Evolutionary conservation across 225 moss, liverwort and hornwort genomes (phyloP), one percentile per base, ranked within the genome.

Genomic region (Polytrichum commune): DNA sequence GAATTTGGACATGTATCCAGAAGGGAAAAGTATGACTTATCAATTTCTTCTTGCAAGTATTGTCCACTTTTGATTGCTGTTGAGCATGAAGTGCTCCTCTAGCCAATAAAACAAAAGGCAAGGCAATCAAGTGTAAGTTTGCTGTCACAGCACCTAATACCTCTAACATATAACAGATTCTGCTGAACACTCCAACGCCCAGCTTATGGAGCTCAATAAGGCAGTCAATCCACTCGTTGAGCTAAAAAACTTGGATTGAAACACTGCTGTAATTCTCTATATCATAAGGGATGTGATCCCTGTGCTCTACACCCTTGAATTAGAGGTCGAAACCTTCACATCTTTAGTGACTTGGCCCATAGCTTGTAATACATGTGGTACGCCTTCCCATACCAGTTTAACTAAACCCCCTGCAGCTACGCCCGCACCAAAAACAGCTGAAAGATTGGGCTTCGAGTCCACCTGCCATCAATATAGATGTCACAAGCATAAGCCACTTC

Each of bases 381-480:
- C 79, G 6, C 86, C 89, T 29, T 84, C 78, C 80, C 86, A 89
- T n/a, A 80, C 79, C 60, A 86, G 62, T 77, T 91, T 90, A 73
- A 95, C 27, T 10, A 91, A 35, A 27, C 86, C 90, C 57, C 93
- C 91, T 22, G 91, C 91, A 46, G 92, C 90, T 62, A 89, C 85
- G 67, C 95, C 92, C 18, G 84, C 89, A 62, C 76, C 82, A 75
- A 95, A 91, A 20, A 95, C 91, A 62, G 90, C 88, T 54, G 76
- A 75, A 20, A 90, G 56, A 35, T 80, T 79, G 26, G 95, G 91
- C 65, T 90, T 90, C 13, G 87, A 73, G 67, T 91, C 91, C 57
- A 95, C 83, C 87, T 88, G 8, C 26, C 62, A 72, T 29, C 27
- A 30, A 26, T 29, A 79, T 62, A 27, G 18, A 24, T 63, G 70